These are phyloP conservation scores for Litsea cubeba DNA, from an alignment of 164 flowering plant species.

Conservation along the genomic window DNA sequence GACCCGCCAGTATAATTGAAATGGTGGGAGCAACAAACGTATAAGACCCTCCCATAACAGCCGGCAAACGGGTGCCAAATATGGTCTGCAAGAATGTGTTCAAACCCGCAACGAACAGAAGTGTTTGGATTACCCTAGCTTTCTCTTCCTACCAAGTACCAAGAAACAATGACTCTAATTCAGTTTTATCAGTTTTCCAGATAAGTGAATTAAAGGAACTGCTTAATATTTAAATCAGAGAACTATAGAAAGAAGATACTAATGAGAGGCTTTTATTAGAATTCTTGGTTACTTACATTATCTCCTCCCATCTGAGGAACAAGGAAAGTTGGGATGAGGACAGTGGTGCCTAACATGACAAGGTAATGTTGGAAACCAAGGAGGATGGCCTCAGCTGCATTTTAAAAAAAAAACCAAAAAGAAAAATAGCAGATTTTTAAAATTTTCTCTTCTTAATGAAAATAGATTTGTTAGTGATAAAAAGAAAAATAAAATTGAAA, in stretches of 20 bases:
- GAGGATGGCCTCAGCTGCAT: constrained; percentile 92
- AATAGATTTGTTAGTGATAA: background rate
- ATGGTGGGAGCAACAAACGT: constrained; percentile 75
- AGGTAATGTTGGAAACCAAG: constrained; percentile 97
- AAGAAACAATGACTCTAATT: background rate
- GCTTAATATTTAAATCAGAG: background rate
- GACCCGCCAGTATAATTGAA: constrained; percentile 74
- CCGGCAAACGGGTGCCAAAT: constrained; percentile 86
- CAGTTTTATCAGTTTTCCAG: background rate
- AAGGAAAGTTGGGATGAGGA: constrained; percentile 79
- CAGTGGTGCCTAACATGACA: constrained; percentile 95
- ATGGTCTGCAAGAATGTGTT: constrained; percentile 68
- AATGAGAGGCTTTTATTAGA: constrained; percentile 1
- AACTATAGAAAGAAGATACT: too few relatives aligned
- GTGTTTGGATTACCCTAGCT: constrained; percentile 78
- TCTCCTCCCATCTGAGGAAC: constrained; percentile 99
- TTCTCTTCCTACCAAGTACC: constrained; percentile 61
- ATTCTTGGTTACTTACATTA: constrained; percentile 54
- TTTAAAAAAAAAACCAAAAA: background rate
- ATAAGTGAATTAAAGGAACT: background rate
- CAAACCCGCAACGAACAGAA: constrained; percentile 84
- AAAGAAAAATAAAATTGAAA: background rate
- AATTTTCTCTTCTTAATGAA: background rate
- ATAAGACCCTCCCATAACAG: constrained; percentile 89
- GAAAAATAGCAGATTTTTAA: background rate